Percentiles rank a stretch among this genome's conserved stretches.
phyloP scores from a whole-genome alignment of 176 grass and related monocot genomes.

The Oryza longistaminata region DNA sequence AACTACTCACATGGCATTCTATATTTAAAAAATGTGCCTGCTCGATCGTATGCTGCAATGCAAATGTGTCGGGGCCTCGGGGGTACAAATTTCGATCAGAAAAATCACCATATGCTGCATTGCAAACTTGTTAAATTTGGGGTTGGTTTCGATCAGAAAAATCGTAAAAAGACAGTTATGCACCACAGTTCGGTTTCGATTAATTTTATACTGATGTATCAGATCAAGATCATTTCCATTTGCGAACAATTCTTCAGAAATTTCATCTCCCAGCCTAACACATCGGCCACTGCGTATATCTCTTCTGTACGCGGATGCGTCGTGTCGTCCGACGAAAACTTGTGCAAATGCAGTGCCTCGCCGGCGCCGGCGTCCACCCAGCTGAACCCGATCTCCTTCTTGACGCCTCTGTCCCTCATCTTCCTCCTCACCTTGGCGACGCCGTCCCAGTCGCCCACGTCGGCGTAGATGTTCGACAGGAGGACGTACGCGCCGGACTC shows the following conservation, averaged over 20 bases:
- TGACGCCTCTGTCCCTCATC: conserved; percentile 67
- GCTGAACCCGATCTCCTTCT: conserved; percentile 82
- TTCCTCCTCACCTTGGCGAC: conserved; percentile 67
- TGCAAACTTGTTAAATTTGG: no score
- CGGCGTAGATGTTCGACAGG: conserved; percentile 84
- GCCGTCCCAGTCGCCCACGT: conserved; percentile 64
- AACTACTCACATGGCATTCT: no score
- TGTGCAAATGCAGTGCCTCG: conserved; percentile 51
- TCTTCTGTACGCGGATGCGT: conserved; percentile 59
- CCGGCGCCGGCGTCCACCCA: conserved; percentile 63
- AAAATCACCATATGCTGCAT: background rate
- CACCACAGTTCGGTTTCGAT: background rate
- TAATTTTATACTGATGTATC: background rate
- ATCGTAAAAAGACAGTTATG: background rate
- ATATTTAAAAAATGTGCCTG: no score
- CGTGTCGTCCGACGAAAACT: conserved; percentile 72
- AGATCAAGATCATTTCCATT: conserved; percentile 33
- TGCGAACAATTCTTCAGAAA: conserved; percentile 39
- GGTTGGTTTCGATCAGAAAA: background rate
- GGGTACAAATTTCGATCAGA: background rate
- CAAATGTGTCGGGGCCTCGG: no score
- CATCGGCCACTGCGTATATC: conserved; percentile 59
- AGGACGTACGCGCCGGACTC: conserved; percentile 78
- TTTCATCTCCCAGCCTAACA: conserved; percentile 65
- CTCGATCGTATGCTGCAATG: no score